Conservation (phyloP, 352 stramenopile genomes). For the Pilasporangium apinafurcum region DNA sequence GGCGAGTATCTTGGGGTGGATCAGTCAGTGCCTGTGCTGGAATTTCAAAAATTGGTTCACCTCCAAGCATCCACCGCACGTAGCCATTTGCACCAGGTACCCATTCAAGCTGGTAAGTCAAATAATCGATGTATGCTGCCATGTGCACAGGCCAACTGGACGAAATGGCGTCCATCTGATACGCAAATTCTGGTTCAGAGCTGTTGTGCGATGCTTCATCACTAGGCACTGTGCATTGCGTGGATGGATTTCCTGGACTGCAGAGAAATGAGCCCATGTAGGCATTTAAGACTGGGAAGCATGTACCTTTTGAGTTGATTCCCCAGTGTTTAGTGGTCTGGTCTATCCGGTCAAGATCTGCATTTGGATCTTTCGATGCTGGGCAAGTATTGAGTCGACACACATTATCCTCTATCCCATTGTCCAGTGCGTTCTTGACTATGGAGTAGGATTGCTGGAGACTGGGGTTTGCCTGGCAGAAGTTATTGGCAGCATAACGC, state of each 20-base stretch:
- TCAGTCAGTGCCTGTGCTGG: slow-evolving; percentile 45
- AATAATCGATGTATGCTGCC: slow-evolving; percentile 34
- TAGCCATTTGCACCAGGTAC: slow-evolving; percentile 40
- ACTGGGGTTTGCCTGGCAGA: slow-evolving; percentile 23
- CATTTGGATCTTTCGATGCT: slow-evolving; percentile 30
- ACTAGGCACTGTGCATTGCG: slow-evolving; percentile 10
- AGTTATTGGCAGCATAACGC: slow-evolving; percentile 56
- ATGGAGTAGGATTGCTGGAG: slow-evolving; percentile 15
- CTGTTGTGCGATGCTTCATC: neutral
- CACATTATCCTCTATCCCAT: slow-evolving; percentile 29
- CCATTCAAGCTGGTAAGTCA: slow-evolving; percentile 63
- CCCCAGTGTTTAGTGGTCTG: slow-evolving; percentile 17
- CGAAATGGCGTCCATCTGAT: slow-evolving; percentile 77
- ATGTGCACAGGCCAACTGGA: slow-evolving; percentile 47
- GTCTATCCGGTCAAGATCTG: slow-evolving; percentile 20
- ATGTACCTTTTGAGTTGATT: slow-evolving; percentile 39
- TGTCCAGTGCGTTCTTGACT: slow-evolving; percentile 13
- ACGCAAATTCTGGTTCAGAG: slow-evolving; percentile 22
- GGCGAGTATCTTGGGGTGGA: slow-evolving; percentile 31
- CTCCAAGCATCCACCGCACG: slow-evolving; percentile 76
- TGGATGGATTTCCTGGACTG: slow-evolving; percentile 22
- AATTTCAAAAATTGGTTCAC: slow-evolving; percentile 87
- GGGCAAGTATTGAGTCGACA: slow-evolving; percentile 27
- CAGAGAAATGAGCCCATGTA: slow-evolving; percentile 45
- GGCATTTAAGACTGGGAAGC: slow-evolving; percentile 35